A percentile compares a stretch with the other conserved stretches of the same genome.
Conservation (phyloP, 2,329 filamentous ascomycete species). For the Amauroascus verrucosus region DNA sequence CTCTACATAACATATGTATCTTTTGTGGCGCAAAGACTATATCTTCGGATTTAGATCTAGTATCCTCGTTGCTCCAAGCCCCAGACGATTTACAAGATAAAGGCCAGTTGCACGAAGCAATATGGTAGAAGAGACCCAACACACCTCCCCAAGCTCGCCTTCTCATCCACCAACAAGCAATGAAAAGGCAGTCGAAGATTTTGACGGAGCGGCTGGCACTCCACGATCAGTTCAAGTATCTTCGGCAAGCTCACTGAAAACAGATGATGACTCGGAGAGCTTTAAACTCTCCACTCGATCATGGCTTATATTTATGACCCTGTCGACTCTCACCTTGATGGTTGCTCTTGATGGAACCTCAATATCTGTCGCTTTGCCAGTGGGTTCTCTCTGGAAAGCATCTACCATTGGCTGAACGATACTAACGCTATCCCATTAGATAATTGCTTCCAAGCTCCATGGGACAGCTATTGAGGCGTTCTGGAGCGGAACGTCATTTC, state of each 20-base stretch:
- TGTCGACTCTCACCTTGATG: constrained; percentile 49
- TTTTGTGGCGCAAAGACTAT: neutral
- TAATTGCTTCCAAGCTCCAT: constrained; percentile 43
- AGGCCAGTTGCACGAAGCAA: neutral
- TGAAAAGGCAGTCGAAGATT: neutral
- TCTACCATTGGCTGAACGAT: neutral
- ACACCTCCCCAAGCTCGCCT: neutral
- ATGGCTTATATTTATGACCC: constrained; percentile 42
- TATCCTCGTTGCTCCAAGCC: no score
- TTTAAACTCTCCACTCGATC: constrained; percentile 25
- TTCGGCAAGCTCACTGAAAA: constrained; percentile 2
- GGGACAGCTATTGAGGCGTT: constrained; percentile 54
- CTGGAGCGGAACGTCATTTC: constrained; percentile 61
- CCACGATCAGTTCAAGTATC: neutral
- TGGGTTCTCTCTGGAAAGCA: constrained; percentile 16
- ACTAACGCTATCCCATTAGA: constrained; percentile 21
- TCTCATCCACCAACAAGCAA: neutral
- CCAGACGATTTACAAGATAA: neutral
- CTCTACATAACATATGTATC: no score
- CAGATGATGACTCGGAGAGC: constrained; percentile 1
- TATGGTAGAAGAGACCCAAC: neutral
- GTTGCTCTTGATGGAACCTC: constrained; percentile 57
- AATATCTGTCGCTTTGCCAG: constrained; percentile 50
- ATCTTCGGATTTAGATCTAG: no score
- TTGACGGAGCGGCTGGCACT: neutral